Conservation (phyloP, 495 filamentous ascomycete genomes). For the Achaetomiella virescens region DNA sequence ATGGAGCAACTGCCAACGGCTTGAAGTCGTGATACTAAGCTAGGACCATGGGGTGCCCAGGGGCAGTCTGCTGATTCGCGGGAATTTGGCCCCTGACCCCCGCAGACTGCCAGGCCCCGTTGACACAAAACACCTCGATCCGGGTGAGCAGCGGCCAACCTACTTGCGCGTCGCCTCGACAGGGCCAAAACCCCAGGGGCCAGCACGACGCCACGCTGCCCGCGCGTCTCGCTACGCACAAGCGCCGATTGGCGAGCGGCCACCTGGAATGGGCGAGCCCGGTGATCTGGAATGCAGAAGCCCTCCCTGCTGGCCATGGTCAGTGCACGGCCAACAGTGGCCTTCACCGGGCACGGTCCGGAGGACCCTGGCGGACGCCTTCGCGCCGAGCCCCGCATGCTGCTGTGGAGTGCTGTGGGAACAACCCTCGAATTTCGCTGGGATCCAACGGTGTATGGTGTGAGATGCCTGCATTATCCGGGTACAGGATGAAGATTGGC, state of each 20-base stretch:
- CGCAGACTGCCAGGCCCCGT: slow-evolving; percentile 1
- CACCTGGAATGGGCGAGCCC: neutral
- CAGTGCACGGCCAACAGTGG: too few relatives aligned
- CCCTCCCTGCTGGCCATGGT: neutral
- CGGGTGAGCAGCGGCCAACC: neutral
- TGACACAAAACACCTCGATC: neutral
- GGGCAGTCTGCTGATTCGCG: neutral
- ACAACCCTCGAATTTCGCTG: too few relatives aligned
- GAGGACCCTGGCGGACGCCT: neutral
- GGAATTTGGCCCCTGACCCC: neutral
- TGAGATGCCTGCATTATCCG: too few relatives aligned
- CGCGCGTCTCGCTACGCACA: neutral
- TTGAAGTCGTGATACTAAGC: slow-evolving; percentile 6
- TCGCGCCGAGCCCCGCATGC: neutral
- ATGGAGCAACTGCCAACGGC: neutral
- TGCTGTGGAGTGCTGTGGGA: neutral
- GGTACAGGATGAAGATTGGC: too few relatives aligned
- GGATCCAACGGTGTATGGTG: too few relatives aligned
- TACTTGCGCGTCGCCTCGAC: neutral
- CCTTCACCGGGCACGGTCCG: too few relatives aligned
- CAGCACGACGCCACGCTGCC: neutral
- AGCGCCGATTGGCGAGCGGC: slow-evolving; percentile 7
- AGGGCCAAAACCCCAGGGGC: neutral
- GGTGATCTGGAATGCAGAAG: too few relatives aligned
- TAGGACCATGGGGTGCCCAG: neutral